Base-by-base conservation (phyloP, 2,329 filamentous ascomycete genomes). In the Chaetothyriales sp. region DNA sequence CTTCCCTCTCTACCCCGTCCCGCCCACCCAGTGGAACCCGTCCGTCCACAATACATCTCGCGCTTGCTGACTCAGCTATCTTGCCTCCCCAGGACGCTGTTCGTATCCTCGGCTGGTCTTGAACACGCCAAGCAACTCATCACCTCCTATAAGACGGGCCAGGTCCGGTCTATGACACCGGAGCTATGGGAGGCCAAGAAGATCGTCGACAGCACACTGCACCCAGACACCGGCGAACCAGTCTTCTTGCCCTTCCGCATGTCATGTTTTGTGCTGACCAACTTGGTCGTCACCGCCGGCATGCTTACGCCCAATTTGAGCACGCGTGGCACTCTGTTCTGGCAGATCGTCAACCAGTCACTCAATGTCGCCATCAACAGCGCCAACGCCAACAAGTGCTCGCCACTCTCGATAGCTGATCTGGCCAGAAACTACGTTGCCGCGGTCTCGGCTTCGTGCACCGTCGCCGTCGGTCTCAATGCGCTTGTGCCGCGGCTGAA, bases 301-400 rank as follows among this genome's bases (percentile, higher is more conserved):
- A 98, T 98, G 92, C 83, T 98, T 51, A 92, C 90, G 50, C 92
- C 92, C 2, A 54, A 55, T 20, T 51, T 60, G 51, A 49, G 48
- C 77, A 95, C 84, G 45, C 77, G 78, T 44, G 92, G 90, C 49
- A 95, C 88, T 4, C 76, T 97, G 40, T 83, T 84, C 59, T 98
- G 92, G 92, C 92, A 98, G 71, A 81, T 95, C 53, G 81, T 86
- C 60, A 98, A 98, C 71, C 92, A 98, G 73, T 95, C 89, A 10
- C 83, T 98, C 62, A 98, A 98, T 67, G 92, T 98, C 25, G 90
- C 88, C 60, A 90, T 98, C 76, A 98, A 98, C 77, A 89, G 82
- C 67, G 86, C 90, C 65, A 98, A 98, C 68, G 88, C 60, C 57
- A 98, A 98, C 78, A 98, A 98, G 70, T 95, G 89, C 43, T 89